Percentiles rank a stretch among this genome's conserved stretches.
phyloP scores from a whole-genome alignment of 768 basidiomycete species.

The Hygrocybe coccinea region DNA sequence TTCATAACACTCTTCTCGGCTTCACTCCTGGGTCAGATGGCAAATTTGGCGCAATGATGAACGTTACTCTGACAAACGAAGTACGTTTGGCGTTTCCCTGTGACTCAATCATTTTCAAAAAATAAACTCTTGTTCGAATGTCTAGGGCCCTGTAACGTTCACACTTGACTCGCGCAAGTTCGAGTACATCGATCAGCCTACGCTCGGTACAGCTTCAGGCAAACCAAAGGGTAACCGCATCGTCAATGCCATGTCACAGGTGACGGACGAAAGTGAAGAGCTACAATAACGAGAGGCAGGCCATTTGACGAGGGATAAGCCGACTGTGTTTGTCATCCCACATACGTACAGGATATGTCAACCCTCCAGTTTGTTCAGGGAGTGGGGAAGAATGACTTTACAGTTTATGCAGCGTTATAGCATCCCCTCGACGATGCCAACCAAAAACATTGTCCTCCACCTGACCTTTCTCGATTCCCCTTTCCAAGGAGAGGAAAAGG shows the following conservation, averaged over 20 bases:
- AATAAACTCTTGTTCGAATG: constrained; percentile 26
- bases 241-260: not conserved
- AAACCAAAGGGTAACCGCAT: not conserved
- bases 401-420: not conserved
- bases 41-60: constrained; percentile 96
- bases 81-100: constrained; percentile 36
- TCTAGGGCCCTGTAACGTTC: constrained; percentile 79
- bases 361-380: too few species aligned
- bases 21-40: constrained; percentile 53
- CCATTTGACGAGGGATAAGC: too few species aligned
- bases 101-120: constrained; percentile 28
- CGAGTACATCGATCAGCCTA: constrained; percentile 46
- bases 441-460: constrained; percentile 10
- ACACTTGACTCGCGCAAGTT: constrained; percentile 79
- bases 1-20: not conserved
- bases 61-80: constrained; percentile 82
- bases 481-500: constrained; percentile 5
- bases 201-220: not conserved
- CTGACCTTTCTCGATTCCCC: constrained; percentile 8
- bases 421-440: constrained; percentile 13
- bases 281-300: too few species aligned
- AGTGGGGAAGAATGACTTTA: too few species aligned
- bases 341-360: too few species aligned
- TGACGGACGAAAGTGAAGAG: too few species aligned
- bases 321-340: too few species aligned